These are phyloP conservation scores for Talaromyces amestolkiae DNA, from an alignment of 2,329 filamentous ascomycete species.

Conservation along the genomic window DNA sequence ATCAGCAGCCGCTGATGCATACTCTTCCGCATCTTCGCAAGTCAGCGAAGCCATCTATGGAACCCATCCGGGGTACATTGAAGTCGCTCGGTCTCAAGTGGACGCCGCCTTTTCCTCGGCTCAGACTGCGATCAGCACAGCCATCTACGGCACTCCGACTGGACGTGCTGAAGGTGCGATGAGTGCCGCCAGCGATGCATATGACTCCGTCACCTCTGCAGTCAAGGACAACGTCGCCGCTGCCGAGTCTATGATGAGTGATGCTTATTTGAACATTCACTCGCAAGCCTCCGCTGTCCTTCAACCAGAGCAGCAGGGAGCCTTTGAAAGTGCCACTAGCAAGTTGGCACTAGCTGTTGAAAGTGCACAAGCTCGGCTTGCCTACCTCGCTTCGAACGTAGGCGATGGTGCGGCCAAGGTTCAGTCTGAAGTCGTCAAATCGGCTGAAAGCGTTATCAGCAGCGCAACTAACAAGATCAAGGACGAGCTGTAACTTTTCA, in stretches of 20 bases:
- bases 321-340: constrained; percentile 33
- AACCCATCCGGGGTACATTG: constrained; percentile 51
- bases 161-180: constrained; percentile 47
- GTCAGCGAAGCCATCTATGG: constrained; percentile 58
- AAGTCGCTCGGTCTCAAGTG: constrained; percentile 26
- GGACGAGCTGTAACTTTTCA: constrained; percentile 50
- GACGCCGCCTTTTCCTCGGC: constrained; percentile 54
- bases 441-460: constrained; percentile 48
- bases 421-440: constrained; percentile 43
- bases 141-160: constrained; percentile 57
- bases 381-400: constrained; percentile 33
- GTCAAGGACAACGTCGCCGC: constrained; percentile 36
- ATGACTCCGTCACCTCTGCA: constrained; percentile 47
- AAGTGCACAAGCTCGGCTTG: constrained; percentile 30
- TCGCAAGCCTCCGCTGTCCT: constrained; percentile 3
- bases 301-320: constrained; percentile 19
- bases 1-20: constrained; percentile 51
- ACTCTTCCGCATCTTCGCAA: constrained; percentile 48
- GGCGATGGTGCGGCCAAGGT: constrained; percentile 35
- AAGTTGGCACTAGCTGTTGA: constrained; percentile 6
- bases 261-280: neutral
- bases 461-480: constrained; percentile 47
- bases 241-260: constrained; percentile 10
- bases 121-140: constrained; percentile 54
- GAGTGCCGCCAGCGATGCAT: constrained; percentile 44